Evolutionary conservation across 495 filamentous ascomycete genomes (phyloP), one percentile per base, ranked within the genome.

Genomic region (Daldinia loculata): DNA sequence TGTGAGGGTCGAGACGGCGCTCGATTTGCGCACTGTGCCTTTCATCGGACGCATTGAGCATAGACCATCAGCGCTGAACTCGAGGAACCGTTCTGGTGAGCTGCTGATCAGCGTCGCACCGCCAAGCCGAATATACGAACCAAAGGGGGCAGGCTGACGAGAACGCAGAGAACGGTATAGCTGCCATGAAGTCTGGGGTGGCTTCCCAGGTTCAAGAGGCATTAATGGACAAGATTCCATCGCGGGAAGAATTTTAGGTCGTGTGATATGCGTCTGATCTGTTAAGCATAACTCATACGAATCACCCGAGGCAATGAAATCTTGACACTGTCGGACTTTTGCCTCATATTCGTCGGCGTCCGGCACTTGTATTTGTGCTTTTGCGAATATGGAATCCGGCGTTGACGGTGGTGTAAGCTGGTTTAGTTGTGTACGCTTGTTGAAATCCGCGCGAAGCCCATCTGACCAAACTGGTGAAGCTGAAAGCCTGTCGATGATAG

Each of bases 201-300:
- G 36, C 24, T 45, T 67, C 1, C 60, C 63, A 14, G 66, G 66
- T 12, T 69, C 71, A 4, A 50, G 26, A 19, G 71, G 66, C 7
- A 53, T 60, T 41, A 74, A 63, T 19, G 14, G 52, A 3, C 39
- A 39, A 2, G 24, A 51, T 32, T 19, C 50, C 63, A 66, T 65
- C 53, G 77, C 45, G 52, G 58, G 24, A 60, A 75, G 27, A 74
- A 76, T 30, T 69, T 45, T 38, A 6, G 80, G 79, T 6, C 81
- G 70, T n/a, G 80, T 84, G 63, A 96, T 84, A 26, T 78, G 82
- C 5, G 91, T 93, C 72, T 92, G 88, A 26, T 88, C 88, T 0
- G 93, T 97, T 1, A 98, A 85, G 73, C 95, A 98, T 19, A 99
- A 86, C 76, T 99, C 95, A 79, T 99, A 99, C 2, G 94, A 96